Conservation (phyloP, 1,284 basidiomycete genomes). For the Porodaedalea pini region DNA sequence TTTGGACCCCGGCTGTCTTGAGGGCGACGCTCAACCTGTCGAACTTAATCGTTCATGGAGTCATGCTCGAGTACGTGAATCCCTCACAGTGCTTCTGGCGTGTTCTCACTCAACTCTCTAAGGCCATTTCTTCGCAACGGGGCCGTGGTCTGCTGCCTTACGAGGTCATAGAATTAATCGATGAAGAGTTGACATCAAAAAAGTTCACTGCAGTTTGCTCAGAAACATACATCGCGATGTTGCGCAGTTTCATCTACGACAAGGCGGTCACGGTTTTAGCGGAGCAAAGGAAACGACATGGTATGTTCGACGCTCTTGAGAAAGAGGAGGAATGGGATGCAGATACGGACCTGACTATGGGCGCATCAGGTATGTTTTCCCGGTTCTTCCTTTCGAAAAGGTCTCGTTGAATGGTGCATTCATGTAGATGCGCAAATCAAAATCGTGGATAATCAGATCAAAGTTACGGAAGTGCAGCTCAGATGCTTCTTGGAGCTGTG, state of each 20-base stretch:
- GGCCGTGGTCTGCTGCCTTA: constrained; percentile 79
- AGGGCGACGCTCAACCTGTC: constrained; percentile 91
- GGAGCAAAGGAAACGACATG: constrained; percentile 66
- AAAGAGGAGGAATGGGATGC: constrained; percentile 76
- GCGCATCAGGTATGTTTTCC: constrained; percentile 57
- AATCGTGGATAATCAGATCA: constrained; percentile 85
- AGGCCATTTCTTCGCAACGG: constrained; percentile 58
- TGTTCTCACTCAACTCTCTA: constrained; percentile 30
- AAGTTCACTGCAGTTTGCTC: constrained; percentile 73
- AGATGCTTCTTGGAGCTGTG: constrained; percentile 81
- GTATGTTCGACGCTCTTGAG: constrained; percentile 83
- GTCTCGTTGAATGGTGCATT: neutral
- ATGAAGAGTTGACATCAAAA: constrained; percentile 56
- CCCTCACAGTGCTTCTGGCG: neutral
- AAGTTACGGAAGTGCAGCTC: constrained; percentile 85
- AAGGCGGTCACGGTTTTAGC: constrained; percentile 71
- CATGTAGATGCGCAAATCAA: constrained; percentile 56
- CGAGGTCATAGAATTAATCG: constrained; percentile 78
- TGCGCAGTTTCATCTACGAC: constrained; percentile 72
- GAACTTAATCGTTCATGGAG: constrained; percentile 87
- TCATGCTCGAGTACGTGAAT: constrained; percentile 72
- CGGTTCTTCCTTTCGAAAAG: neutral
- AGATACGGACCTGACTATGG: constrained; percentile 73
- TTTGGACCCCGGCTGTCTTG: constrained; percentile 93
- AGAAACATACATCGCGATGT: constrained; percentile 71